These are phyloP conservation scores for Physcomitrium patens DNA, from an alignment of 225 moss, liverwort and hornwort genomes.

Conservation along the genomic window DNA sequence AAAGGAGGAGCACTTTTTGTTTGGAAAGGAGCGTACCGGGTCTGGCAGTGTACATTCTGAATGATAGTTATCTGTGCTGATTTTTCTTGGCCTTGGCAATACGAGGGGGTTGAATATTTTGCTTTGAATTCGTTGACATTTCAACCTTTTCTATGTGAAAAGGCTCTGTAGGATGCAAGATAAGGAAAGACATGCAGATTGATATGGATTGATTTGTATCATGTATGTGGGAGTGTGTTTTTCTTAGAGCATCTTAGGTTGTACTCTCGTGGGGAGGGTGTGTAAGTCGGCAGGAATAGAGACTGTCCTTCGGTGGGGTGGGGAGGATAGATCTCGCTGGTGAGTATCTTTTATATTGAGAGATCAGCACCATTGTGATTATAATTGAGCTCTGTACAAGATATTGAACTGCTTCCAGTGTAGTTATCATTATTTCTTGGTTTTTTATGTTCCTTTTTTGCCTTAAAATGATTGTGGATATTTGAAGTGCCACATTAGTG, in stretches of 20 bases:
- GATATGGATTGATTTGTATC: constrained; percentile 26
- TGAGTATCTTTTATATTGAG: constrained; percentile 17
- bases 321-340: constrained; percentile 13
- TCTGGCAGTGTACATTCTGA: constrained; percentile 32
- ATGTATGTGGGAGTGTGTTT: constrained; percentile 19
- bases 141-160: constrained; percentile 43
- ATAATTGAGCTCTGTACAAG: constrained; percentile 44
- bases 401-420: constrained; percentile 27
- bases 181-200: constrained; percentile 13
- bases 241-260: constrained; percentile 4
- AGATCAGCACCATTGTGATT: constrained; percentile 35
- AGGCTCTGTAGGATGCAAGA: constrained; percentile 38
- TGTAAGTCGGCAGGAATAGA: constrained; percentile 11
- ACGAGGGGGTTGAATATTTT: constrained; percentile 44
- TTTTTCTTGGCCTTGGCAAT: constrained; percentile 44
- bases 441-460: not conserved
- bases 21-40: constrained; percentile 31
- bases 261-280: constrained; percentile 18
- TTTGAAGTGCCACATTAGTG: not conserved
- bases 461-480: not conserved
- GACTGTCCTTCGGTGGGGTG: constrained; percentile 25
- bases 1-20: constrained; percentile 9
- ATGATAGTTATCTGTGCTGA: constrained; percentile 21
- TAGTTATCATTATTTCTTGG: constrained; percentile 12
- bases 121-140: constrained; percentile 63